A percentile compares a stretch with the other conserved stretches of the same genome.
Evolutionary conservation across 805 yeast species (phyloP).

Genomic region (Isabelozyma pseudorhagii): DNA sequence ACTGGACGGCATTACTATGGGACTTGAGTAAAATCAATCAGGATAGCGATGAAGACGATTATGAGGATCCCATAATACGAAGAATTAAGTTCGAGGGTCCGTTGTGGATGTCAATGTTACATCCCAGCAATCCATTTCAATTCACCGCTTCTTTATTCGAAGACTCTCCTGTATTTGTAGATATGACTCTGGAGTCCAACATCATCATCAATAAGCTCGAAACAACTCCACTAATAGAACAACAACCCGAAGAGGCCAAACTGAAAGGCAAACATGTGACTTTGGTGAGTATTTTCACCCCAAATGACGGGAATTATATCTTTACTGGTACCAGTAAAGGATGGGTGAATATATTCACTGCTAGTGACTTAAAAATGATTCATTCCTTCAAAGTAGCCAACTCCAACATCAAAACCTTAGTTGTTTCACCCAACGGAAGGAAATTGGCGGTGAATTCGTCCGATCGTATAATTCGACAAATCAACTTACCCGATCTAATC

Average conservation of each 20-base stretch:
- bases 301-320: conserved; percentile 49
- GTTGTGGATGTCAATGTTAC: conserved; percentile 64
- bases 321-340: conserved; percentile 83
- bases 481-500: conserved; percentile 43
- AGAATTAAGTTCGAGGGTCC: conserved; percentile 61
- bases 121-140: conserved; percentile 43
- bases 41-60: conserved; percentile 17
- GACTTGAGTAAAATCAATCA: conserved; percentile 47
- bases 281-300: conserved; percentile 49
- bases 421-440: conserved; percentile 55
- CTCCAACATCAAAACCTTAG: conserved; percentile 68
- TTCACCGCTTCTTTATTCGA: conserved; percentile 69
- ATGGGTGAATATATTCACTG: conserved; percentile 52
- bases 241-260: conserved; percentile 8
- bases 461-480: conserved; percentile 71
- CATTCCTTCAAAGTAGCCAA: conserved; percentile 57
- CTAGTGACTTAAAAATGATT: conserved; percentile 30
- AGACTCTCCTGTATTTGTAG: conserved; percentile 54
- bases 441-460: conserved; percentile 73
- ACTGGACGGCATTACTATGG: conserved; percentile 83
- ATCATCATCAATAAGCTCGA: conserved; percentile 14
- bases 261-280: conserved; percentile 39
- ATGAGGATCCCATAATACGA: conserved; percentile 32
- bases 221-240: conserved; percentile 13
- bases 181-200: conserved; percentile 20